Base-by-base conservation (phyloP, 2,329 filamentous ascomycete genomes). In the Rhinocladiella mackenziei region DNA sequence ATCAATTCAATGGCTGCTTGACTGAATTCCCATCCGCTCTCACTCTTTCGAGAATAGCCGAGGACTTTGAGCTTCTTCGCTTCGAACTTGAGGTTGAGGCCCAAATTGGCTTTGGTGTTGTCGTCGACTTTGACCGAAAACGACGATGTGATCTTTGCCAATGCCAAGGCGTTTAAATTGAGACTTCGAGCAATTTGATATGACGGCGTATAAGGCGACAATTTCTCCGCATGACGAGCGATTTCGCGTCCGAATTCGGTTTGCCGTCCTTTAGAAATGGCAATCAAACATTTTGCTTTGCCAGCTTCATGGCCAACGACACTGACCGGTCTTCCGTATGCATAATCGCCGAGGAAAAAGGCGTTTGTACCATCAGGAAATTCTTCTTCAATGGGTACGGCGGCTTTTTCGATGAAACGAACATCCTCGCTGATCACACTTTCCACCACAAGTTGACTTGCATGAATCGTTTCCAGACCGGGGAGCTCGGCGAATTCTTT, bases 1-100 rank as follows among this genome's bases (percentile, higher is more conserved):
- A 98, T 78, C 41, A 98, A 69, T 33, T 83, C 76, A 45, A 96
- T 75, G 1, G 92, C 89, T 56, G 86, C 83, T 37, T 80, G 76
- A 59, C 89, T 96, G 64, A 95, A 98, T 65, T 98, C 92, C 94
- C 94, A 98, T 4, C 94, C 92, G 19, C 80, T 84, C 9, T 80
- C 74, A 3, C 82, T 83, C 61, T 92, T 92, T 57, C 89, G 84
- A 17, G 91, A 95, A 65, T 96, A 98, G 1, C 92, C 92, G 22
- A 98, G 70, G 5, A 98, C 92, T 69, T 98, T 98, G 57, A 89
- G 77, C 67, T 96, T 95, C 68, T 87, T 91, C 2, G 81, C 87
- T 63, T 98, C 92, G 48, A 98, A 98, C 65, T 98, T 98, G 55
- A 98, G 75, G 60, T 98, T 98, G 50, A 98, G 74, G 0, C 92